Conservation (phyloP, 148 eudicot genomes). For the Chenopodium album region DNA sequence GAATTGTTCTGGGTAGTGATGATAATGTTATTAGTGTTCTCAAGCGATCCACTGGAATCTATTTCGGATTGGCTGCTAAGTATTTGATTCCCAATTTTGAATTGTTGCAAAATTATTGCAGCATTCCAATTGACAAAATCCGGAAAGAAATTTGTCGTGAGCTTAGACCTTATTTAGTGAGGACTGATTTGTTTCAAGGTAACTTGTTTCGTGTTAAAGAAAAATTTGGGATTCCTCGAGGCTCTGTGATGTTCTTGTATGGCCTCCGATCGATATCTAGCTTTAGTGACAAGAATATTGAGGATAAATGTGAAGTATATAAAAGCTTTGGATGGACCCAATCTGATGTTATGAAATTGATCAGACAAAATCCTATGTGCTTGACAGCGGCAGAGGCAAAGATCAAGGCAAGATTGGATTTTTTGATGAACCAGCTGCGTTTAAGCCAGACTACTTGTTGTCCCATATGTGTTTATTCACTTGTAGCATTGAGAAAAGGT, state of each 20-base stretch:
- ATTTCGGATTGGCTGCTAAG: not conserved
- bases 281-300: conserved; percentile 2
- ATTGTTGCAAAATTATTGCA: conserved; percentile 17
- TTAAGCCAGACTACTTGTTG: conserved; percentile 21
- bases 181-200: conserved; percentile 6
- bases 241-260: conserved; percentile 15
- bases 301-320: conserved; percentile 15
- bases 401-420: conserved; percentile 19
- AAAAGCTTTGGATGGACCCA: conserved; percentile 30
- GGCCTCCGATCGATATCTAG: conserved; percentile 11
- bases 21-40: conserved; percentile 8
- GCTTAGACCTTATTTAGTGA: not conserved
- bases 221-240: conserved; percentile 21
- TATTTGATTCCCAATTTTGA: conserved; percentile 15
- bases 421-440: conserved; percentile 27
- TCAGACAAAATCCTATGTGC: conserved; percentile 6
- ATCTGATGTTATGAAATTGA: conserved; percentile 13
- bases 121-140: conserved; percentile 14
- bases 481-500: conserved; percentile 32
- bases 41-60: not conserved
- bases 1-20: not conserved
- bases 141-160: not conserved
- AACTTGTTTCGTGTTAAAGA: conserved; percentile 13
- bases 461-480: not conserved
- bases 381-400: conserved; percentile 19